Conservation (phyloP, 1,139 yeast species). For the Ogataea hybrid region DNA sequence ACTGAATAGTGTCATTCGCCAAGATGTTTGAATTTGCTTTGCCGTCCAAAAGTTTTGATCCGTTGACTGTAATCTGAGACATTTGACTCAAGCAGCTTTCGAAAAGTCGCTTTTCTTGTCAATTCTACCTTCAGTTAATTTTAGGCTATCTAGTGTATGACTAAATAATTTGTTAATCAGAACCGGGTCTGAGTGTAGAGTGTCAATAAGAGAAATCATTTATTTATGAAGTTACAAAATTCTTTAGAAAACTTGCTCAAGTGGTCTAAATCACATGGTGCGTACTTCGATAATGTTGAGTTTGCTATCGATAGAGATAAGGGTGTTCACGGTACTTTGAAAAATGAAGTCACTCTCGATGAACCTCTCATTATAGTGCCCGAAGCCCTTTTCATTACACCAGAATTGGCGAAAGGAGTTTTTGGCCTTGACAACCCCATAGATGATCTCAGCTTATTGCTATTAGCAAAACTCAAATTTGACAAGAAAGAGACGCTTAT, state of each 20-base stretch:
- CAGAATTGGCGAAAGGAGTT: slow-evolving; percentile 41
- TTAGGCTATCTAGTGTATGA: too few relatives aligned
- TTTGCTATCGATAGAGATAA: slow-evolving; percentile 27
- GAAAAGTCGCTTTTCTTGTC: too few relatives aligned
- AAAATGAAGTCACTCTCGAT: slow-evolving; percentile 11
- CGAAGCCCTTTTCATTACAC: slow-evolving; percentile 20
- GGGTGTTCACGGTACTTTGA: slow-evolving; percentile 25
- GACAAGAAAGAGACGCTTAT: slow-evolving; percentile 24
- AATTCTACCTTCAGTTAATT: too few relatives aligned
- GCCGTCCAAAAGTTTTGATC: too few relatives aligned
- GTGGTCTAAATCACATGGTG: slow-evolving; percentile 56
- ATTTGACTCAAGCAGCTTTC: not conserved
- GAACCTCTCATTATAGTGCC: slow-evolving; percentile 25
- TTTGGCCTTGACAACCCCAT: slow-evolving; percentile 33
- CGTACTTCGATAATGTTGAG: slow-evolving; percentile 37
- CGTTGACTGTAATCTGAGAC: slow-evolving; percentile 3
- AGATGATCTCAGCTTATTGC: slow-evolving; percentile 48
- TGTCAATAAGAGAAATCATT: too few relatives aligned
- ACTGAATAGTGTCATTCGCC: too few relatives aligned
- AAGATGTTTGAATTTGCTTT: too few relatives aligned
- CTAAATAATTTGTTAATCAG: too few relatives aligned
- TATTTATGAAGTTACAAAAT: too few relatives aligned
- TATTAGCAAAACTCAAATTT: slow-evolving; percentile 42
- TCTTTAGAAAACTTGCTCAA: slow-evolving; percentile 28
- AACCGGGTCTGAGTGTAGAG: too few relatives aligned